phyloP scores from a whole-genome alignment of 2,329 filamentous ascomycete genomes.

The Trichophyton verrucosum region DNA sequence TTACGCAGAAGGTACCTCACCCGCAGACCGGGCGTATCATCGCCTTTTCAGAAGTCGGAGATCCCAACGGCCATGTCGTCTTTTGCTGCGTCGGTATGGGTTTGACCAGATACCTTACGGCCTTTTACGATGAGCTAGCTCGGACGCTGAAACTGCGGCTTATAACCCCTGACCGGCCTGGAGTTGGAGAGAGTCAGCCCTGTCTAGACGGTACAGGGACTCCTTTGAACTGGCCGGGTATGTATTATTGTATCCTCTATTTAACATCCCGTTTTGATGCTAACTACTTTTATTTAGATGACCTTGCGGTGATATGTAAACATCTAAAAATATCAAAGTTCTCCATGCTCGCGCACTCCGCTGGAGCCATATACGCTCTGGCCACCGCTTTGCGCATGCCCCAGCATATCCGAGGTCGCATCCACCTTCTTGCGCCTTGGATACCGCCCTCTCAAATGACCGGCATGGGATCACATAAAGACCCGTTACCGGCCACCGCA shows the following conservation, averaged over 20 bases:
- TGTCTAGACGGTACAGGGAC: conserved; percentile 72
- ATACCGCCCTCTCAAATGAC: conserved; percentile 92
- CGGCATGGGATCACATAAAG: conserved; percentile 60
- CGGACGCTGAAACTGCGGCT: conserved; percentile 75
- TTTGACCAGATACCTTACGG: conserved; percentile 84
- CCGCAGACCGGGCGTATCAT: conserved; percentile 78
- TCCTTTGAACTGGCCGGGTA: conserved; percentile 87
- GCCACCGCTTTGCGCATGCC: conserved; percentile 92
- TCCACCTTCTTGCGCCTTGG: conserved; percentile 91
- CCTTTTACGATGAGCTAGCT: conserved; percentile 93
- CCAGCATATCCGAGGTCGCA: conserved; percentile 84
- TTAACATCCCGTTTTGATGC: neutral
- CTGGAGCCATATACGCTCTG: conserved; percentile 93
- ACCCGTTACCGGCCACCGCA: conserved; percentile 61
- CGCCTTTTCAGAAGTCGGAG: conserved; percentile 92
- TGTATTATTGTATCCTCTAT: conserved; percentile 22
- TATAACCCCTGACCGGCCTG: conserved; percentile 87
- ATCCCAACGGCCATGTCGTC: conserved; percentile 79
- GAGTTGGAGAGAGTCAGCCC: conserved; percentile 80
- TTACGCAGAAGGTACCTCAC: conserved; percentile 80
- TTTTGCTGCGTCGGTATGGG: conserved; percentile 98
- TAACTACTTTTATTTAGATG: conserved; percentile 37
- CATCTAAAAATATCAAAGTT: conserved; percentile 87
- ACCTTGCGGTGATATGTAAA: conserved; percentile 90
- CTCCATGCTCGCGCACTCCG: conserved; percentile 89